These are phyloP conservation scores for Nannizziopsis arthrosporioides DNA, from an alignment of 2,329 filamentous ascomycete genomes.

Conservation along the genomic window DNA sequence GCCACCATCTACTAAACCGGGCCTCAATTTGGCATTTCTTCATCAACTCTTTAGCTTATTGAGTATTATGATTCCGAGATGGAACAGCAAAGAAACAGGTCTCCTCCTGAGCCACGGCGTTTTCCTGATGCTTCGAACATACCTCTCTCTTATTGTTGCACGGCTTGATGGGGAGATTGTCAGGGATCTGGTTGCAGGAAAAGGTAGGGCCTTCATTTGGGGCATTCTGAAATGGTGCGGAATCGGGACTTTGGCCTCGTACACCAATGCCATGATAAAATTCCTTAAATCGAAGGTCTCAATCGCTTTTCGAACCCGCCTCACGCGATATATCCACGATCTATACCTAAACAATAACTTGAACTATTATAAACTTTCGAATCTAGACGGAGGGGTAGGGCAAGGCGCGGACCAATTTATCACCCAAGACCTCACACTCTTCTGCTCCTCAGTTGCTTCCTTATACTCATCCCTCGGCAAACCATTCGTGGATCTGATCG, in stretches of 20 bases:
- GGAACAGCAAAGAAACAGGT: conserved; percentile 91
- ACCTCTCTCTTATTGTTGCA: conserved; percentile 85
- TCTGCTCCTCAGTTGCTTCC: conserved; percentile 83
- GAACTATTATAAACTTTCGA: conserved; percentile 91
- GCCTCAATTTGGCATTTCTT: conserved; percentile 85
- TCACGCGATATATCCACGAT: conserved; percentile 95
- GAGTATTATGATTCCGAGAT: conserved; percentile 94
- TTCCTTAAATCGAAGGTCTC: conserved; percentile 96
- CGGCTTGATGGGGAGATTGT: conserved; percentile 93
- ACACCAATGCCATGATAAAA: conserved; percentile 98
- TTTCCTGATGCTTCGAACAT: conserved; percentile 84
- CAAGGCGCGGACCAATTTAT: conserved; percentile 94
- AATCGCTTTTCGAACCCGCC: conserved; percentile 87
- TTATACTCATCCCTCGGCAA: conserved; percentile 97
- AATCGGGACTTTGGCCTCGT: conserved; percentile 83
- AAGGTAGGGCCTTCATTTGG: conserved; percentile 76
- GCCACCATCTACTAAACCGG: conserved; percentile 80
- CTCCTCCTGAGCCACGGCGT: conserved; percentile 76
- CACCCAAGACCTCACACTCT: conserved; percentile 88
- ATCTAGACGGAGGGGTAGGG: conserved; percentile 83
- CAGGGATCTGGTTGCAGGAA: conserved; percentile 86
- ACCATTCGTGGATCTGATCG: conserved; percentile 88
- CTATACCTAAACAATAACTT: conserved; percentile 88
- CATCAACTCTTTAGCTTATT: conserved; percentile 93
- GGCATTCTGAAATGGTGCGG: conserved; percentile 93